Evolutionary conservation across 108 stramenopile genomes (phyloP).

Genomic region (Cyclostephanos tholiformis): DNA sequence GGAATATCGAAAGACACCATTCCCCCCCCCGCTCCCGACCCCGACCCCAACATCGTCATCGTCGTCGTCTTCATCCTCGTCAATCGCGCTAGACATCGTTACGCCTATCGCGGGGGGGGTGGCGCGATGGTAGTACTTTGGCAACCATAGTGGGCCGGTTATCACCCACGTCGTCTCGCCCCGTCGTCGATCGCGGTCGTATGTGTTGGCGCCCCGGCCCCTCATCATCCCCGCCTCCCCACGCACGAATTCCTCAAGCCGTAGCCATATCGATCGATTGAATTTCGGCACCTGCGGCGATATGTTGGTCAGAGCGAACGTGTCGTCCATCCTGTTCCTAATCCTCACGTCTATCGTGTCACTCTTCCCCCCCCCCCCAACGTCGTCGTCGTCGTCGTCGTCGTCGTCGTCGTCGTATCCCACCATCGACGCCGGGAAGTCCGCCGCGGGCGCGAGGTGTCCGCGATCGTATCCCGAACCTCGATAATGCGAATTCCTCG

Average conservation of each 20-base stretch:
- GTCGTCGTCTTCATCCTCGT: too few species aligned
- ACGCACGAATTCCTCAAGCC: too few species aligned
- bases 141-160: slow-evolving; percentile 85
- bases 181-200: too few species aligned
- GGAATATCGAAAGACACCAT: slow-evolving; percentile 52
- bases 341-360: slow-evolving; percentile 39
- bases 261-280: too few species aligned
- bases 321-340: too few species aligned
- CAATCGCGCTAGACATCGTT: too few species aligned
- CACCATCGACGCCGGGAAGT: too few species aligned
- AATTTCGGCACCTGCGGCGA: too few species aligned
- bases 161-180: slow-evolving; percentile 54
- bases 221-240: too few species aligned
- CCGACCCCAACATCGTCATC: slow-evolving; percentile 1
- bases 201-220: slow-evolving; percentile 58
- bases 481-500: slow-evolving; percentile 63
- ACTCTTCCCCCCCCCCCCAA: slow-evolving; percentile 7
- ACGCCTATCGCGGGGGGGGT: background rate
- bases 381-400: background rate
- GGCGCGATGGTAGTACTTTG: slow-evolving; percentile 7
- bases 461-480: slow-evolving; percentile 86
- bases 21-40: background rate
- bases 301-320: too few species aligned
- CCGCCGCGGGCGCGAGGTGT: too few species aligned
- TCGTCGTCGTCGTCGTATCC: too few species aligned